Evolutionary conservation across 495 filamentous ascomycete genomes (phyloP), one percentile per base, ranked within the genome.

Genomic region (Penicillium paxilli): DNA sequence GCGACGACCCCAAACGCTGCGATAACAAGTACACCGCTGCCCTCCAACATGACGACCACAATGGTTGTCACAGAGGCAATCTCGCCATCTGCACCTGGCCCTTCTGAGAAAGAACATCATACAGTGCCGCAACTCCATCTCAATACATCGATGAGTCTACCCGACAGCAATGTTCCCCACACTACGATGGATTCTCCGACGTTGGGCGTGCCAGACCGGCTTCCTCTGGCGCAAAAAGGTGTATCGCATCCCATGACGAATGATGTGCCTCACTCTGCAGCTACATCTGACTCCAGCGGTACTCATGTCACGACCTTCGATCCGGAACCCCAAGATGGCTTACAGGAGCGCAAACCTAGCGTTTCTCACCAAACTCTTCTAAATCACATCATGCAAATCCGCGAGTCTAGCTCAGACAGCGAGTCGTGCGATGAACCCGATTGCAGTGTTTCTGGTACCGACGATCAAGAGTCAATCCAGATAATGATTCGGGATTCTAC

Each of bases 261-360:
- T 28, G 58, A 80, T 16, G 80, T 59, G 24, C 74, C 76, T 21
- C 47, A 56, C 2, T 77, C 76, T 7, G 68, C 72, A 4, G 37
- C 70, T 23, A 77, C 75, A 3, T 63, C 70, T 9, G 66, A 57
- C 20, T 78, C 88, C 9, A 72, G 65, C n/a, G 80, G 78, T 7
- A 80, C 82, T 17, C 82, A 80, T 44, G 78, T 79, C n/a, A 89
- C 84, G 6, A 79, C 83, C 53, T 87, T 90, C 58, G 88, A 91
- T 51, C 79, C 76, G 25, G 88, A 91, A 46, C 82, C 83, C 35
- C 87, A 90, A 60, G 80, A 76, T 3, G 83, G 86, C n/a, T 69
- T 82, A 2, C 65, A 74, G 19, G 54, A 63, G 21, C 67, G 67
- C n/a, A 69, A 64, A 44, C 58, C 61, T 42, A 63, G 47, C 12